A percentile compares a stretch with the other conserved stretches of the same genome.
Evolutionary conservation across 139 green algal species (phyloP).

Genomic region (Haematococcus lacustris): DNA sequence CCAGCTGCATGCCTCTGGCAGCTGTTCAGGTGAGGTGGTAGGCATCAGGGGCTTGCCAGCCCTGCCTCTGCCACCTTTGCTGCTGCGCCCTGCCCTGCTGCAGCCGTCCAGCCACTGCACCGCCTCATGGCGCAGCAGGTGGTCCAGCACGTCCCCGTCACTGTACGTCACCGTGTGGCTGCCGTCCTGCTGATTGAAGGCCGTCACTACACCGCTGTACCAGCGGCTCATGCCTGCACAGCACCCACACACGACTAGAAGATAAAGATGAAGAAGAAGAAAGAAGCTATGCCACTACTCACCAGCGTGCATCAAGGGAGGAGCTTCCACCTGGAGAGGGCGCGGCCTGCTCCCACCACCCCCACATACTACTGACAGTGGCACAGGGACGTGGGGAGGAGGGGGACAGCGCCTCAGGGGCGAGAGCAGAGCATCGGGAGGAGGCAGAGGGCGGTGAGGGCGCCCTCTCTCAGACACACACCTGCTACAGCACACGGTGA

Average conservation of each 20-base stretch:
- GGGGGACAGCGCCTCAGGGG: not conserved
- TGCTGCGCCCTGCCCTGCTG: too few species aligned
- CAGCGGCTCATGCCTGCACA: too few species aligned
- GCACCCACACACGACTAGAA: not conserved
- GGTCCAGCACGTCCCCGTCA: not conserved
- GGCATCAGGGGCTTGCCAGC: too few species aligned
- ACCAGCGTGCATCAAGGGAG: too few species aligned
- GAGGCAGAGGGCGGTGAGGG: not conserved
- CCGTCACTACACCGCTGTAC: not conserved
- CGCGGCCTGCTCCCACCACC: not conserved
- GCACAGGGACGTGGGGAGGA: not conserved
- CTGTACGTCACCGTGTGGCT: not conserved
- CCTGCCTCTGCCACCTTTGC: too few species aligned
- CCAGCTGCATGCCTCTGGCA: too few species aligned
- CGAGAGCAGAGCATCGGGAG: not conserved
- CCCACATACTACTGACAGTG: not conserved
- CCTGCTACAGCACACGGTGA: too few species aligned
- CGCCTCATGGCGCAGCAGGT: slow-evolving; percentile 1
- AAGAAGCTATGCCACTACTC: too few species aligned
- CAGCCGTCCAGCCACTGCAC: not conserved
- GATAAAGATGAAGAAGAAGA: not conserved
- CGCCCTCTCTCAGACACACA: not conserved
- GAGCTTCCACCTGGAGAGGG: too few species aligned
- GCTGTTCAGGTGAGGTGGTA: too few species aligned
- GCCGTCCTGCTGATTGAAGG: not conserved